Percentiles rank a stretch among this genome's conserved stretches.
These are phyloP conservation scores for Sarocladium strictum DNA, from an alignment of 2,329 filamentous ascomycete species.

Conservation along the genomic window DNA sequence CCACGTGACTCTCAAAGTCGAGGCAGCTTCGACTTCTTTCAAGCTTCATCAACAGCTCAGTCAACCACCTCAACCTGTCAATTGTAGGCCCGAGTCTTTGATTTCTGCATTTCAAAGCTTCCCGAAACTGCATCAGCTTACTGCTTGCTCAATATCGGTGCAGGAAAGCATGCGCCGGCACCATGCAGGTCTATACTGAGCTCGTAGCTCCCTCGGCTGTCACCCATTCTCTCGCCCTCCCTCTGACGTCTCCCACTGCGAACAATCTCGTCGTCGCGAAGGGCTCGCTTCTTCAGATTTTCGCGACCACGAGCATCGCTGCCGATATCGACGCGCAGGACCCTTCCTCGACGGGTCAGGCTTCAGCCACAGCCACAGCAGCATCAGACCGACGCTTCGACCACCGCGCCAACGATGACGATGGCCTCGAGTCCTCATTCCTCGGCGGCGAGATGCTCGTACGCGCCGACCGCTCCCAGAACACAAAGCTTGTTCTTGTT, in stretches of 20 bases:
- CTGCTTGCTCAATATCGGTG: neutral
- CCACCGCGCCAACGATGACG: slow-evolving; percentile 50
- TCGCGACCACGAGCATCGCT: slow-evolving; percentile 62
- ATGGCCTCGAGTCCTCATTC: slow-evolving; percentile 61
- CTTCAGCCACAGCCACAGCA: neutral
- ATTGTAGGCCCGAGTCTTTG: neutral
- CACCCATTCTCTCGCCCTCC: slow-evolving; percentile 74
- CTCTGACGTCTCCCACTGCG: slow-evolving; percentile 69
- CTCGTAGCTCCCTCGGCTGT: slow-evolving; percentile 90
- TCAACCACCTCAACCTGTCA: neutral
- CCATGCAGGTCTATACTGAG: slow-evolving; percentile 97
- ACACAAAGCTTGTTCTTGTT: slow-evolving; percentile 75
- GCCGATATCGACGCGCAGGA: slow-evolving; percentile 51
- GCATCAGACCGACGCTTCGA: slow-evolving; percentile 43
- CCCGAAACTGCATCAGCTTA: neutral
- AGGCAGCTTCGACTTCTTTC: slow-evolving; percentile 5
- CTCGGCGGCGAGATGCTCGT: slow-evolving; percentile 54
- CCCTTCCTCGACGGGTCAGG: slow-evolving; percentile 1
- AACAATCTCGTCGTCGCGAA: slow-evolving; percentile 88
- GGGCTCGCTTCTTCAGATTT: slow-evolving; percentile 89
- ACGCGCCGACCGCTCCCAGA: slow-evolving; percentile 57
- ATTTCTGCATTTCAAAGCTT: neutral
- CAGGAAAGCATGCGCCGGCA: slow-evolving; percentile 17
- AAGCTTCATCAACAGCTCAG: slow-evolving; percentile 4
- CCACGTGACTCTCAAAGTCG: neutral